phyloP scores from a whole-genome alignment of 1,284 basidiomycete genomes.

The Cutaneotrichosporon cavernicola region DNA sequence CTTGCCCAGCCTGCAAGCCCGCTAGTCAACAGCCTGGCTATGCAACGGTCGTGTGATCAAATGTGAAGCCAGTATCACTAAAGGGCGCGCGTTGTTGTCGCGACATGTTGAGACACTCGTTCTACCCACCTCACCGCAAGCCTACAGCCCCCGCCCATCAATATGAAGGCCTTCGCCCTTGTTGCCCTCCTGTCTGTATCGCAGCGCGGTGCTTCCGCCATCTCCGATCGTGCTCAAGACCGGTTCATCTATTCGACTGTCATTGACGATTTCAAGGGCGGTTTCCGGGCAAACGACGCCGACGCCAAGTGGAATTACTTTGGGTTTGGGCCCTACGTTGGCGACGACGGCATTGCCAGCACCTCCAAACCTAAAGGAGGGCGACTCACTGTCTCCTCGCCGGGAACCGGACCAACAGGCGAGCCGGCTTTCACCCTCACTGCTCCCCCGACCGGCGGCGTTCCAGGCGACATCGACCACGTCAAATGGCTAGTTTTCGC shows the following conservation, averaged over 20 bases:
- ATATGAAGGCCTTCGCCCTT: neutral
- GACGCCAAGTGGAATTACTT: constrained; percentile 12
- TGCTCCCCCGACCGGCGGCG: neutral
- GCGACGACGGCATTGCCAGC: constrained; percentile 9
- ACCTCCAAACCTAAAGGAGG: neutral
- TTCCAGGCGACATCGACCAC: constrained; percentile 15
- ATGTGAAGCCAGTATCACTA: no score
- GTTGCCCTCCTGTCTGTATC: neutral
- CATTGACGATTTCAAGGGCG: constrained; percentile 9
- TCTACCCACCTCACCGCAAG: no score
- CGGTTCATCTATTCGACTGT: neutral
- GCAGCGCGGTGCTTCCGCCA: neutral
- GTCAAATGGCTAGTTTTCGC: constrained; percentile 16
- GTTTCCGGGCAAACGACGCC: neutral
- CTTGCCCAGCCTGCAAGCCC: no score
- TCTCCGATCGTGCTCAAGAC: neutral
- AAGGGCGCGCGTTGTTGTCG: no score
- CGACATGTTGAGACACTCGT: no score
- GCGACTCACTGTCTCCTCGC: neutral
- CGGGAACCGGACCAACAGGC: neutral
- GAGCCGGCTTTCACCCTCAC: constrained; percentile 10
- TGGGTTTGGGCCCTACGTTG: neutral
- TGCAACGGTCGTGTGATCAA: no score
- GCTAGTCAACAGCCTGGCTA: no score
- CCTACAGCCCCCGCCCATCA: no score